Evolutionary conservation across 129 eudicot genomes (phyloP).

Genomic region (Lactuca saligna): DNA sequence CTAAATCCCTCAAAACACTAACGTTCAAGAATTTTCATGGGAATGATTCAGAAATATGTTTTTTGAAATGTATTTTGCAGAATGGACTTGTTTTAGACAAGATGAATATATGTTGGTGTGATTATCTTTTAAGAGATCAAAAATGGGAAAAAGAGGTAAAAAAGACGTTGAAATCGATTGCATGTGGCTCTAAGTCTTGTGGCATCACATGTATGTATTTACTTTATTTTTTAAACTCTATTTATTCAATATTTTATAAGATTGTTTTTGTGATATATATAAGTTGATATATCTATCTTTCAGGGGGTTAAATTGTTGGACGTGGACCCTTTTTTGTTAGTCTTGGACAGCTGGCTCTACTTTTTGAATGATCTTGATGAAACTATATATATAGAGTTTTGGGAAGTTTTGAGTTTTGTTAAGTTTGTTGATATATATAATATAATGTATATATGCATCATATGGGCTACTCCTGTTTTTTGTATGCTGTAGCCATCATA

Average conservation of each 20-base stretch:
- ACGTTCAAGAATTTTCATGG: conserved; percentile 45
- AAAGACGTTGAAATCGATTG: conserved; percentile 24
- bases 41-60: conserved; percentile 41
- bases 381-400: conserved; percentile 2
- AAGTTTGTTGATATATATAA: conserved; percentile 12
- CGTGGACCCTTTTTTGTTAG: conserved; percentile 14
- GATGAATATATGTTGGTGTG: conserved; percentile 35
- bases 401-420: not conserved
- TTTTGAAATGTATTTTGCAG: conserved; percentile 42
- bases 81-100: conserved; percentile 44
- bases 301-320: conserved; percentile 4
- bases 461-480: conserved; percentile 34
- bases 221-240: not conserved
- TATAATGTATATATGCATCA: not conserved
- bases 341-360: conserved; percentile 22
- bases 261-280: not conserved
- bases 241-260: not conserved
- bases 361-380: conserved; percentile 16
- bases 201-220: conserved; percentile 35
- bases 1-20: conserved; percentile 48
- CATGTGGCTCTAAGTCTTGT: conserved; percentile 38
- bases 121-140: conserved; percentile 32
- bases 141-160: conserved; percentile 31
- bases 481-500: conserved; percentile 20
- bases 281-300: not conserved